Percentiles rank a stretch among this genome's conserved stretches.
Conservation (phyloP, 352 stramenopile genomes). For the Pythium utonaiense region DNA sequence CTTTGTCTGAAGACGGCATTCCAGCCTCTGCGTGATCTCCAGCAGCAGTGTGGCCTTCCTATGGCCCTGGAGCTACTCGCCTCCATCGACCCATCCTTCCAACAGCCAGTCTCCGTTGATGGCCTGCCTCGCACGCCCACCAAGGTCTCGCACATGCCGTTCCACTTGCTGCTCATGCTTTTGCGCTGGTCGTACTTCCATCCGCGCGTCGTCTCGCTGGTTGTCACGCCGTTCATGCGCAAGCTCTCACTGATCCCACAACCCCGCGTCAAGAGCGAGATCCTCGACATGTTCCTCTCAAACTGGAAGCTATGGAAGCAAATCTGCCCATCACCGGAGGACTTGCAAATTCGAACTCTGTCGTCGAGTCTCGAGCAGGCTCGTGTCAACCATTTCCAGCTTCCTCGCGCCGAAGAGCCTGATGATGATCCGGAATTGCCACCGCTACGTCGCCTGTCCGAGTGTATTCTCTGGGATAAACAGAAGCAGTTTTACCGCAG, state of each 20-base stretch:
- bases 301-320: constrained; percentile 32
- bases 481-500: constrained; percentile 81
- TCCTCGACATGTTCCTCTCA: constrained; percentile 28
- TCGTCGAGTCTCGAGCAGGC: not conserved
- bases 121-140: not conserved
- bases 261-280: constrained; percentile 30
- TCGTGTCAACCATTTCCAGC: not conserved
- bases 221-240: constrained; percentile 41
- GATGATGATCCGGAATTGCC: constrained; percentile 6
- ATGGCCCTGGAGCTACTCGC: constrained; percentile 52
- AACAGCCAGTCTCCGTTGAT: not conserved
- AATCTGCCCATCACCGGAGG: not conserved
- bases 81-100: constrained; percentile 1
- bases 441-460: constrained; percentile 32
- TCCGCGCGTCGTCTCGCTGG: constrained; percentile 31
- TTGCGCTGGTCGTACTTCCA: constrained; percentile 76
- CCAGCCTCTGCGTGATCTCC: constrained; percentile 37
- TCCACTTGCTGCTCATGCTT: constrained; percentile 64
- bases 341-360: not conserved
- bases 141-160: constrained; percentile 37
- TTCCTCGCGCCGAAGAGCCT: not conserved
- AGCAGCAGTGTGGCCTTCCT: constrained; percentile 44
- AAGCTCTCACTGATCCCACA: constrained; percentile 54
- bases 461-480: constrained; percentile 61
- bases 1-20: constrained; percentile 3